Base-by-base conservation (phyloP, 768 basidiomycete genomes). In the Xerocomus brunneocitrinus region DNA sequence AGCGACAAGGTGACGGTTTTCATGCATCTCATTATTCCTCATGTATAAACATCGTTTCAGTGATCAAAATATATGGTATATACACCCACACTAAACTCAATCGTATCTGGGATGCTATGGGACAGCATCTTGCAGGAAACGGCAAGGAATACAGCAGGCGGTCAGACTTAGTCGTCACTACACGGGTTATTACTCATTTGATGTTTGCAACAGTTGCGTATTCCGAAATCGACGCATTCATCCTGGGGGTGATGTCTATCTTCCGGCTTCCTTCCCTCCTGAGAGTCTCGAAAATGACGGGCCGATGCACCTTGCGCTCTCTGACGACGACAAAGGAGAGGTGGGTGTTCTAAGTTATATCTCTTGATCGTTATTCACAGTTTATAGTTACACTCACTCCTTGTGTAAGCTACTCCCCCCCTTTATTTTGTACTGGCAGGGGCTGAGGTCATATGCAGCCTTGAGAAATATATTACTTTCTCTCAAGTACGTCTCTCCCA, bases 91-190 rank as follows among this genome's bases (percentile, higher is more conserved):
- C 72, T 0, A 77, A 79, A 54, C 59, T 79, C 31, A 72, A 74
- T 42, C 70, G 72, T 5, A 67, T 80, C 27, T 81, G 81, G 80
- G 73, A 75, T 16, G 63, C 69, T 0, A 63, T 83, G 43, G 72
- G 75, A 1, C 60, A 62, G 6, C 77, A 79, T 45, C 67, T 79
- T 5, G 61, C 60, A 4, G 65, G 71, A 4, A 76, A 71, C 41
- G 79, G 81, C 22, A 74, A 71, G 50, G 79, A 81, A 54, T 88
- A 89, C 53, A 70, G 70, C 28, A 67, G 68, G 22, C 74, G 83
- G 84, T 81, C 40, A 54, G 56, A 43, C 41, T 14, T 30, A 3
- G 24, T 14, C 24, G 7, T 39, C 12, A 13, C 3, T n/a, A 28
- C 24, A 16, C 6, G 27, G 32, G 34, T 24, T 25, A 8, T 22